Conservation (phyloP, 805 yeast genomes). For the Kluyveromyces wickerhamii region DNA sequence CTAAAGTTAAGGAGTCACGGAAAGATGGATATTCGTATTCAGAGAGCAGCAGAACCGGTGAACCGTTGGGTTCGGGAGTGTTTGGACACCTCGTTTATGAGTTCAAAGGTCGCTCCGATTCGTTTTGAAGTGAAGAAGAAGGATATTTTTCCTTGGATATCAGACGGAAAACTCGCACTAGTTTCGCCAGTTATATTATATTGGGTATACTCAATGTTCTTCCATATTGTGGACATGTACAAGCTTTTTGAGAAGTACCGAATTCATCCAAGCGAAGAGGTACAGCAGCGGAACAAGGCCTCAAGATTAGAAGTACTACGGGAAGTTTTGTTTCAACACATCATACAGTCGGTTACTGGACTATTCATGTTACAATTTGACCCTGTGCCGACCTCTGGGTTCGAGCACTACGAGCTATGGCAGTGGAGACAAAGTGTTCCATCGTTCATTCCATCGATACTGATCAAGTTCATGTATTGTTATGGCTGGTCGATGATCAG, state of each 20-base stretch:
- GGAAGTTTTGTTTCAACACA: slow-evolving; percentile 81
- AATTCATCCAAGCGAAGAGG: slow-evolving; percentile 89
- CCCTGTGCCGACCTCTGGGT: slow-evolving; percentile 43
- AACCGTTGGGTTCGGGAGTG: too few relatives aligned
- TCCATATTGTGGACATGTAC: slow-evolving; percentile 65
- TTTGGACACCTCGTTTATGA: slow-evolving; percentile 14
- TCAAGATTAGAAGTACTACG: slow-evolving; percentile 57
- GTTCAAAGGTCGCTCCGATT: slow-evolving; percentile 25
- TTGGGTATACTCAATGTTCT: slow-evolving; percentile 70
- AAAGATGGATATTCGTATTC: too few relatives aligned
- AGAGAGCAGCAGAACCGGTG: too few relatives aligned
- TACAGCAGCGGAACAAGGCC: slow-evolving; percentile 66
- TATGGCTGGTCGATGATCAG: slow-evolving; percentile 56
- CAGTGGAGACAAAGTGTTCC: slow-evolving; percentile 28
- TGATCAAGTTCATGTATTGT: slow-evolving; percentile 48
- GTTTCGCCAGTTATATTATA: slow-evolving; percentile 73
- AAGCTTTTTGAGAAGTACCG: slow-evolving; percentile 76
- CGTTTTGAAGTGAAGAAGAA: slow-evolving; percentile 27
- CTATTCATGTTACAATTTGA: slow-evolving; percentile 48
- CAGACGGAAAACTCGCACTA: slow-evolving; percentile 68
- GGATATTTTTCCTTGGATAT: slow-evolving; percentile 47
- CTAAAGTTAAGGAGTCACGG: too few relatives aligned
- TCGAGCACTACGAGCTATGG: slow-evolving; percentile 43
- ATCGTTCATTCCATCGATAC: slow-evolving; percentile 38
- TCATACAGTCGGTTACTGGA: slow-evolving; percentile 74